Percentiles rank a stretch among this genome's conserved stretches.
These are phyloP conservation scores for Cladosporium phlei DNA, from an alignment of 2,329 filamentous ascomycete genomes.

Conservation along the genomic window DNA sequence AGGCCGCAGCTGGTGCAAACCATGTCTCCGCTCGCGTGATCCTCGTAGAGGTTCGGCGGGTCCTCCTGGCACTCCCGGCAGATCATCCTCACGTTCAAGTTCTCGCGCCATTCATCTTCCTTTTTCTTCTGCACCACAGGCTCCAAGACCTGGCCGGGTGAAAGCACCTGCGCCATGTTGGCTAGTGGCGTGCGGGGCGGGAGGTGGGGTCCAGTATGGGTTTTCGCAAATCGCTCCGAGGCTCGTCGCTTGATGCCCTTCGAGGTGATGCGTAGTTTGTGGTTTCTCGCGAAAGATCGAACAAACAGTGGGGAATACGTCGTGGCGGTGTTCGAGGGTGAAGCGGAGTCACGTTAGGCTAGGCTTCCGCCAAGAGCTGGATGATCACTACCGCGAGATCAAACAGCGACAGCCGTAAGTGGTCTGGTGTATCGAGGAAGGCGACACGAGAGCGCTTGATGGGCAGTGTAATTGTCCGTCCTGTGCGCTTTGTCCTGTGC, in stretches of 20 bases:
- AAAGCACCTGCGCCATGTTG: conserved; percentile 36
- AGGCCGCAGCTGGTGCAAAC: conserved; percentile 89
- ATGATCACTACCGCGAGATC: conserved; percentile 13
- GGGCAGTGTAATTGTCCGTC: too few species aligned
- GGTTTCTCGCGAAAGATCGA: conserved; percentile 45
- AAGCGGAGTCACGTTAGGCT: conserved; percentile 11
- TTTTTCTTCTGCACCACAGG: conserved; percentile 29
- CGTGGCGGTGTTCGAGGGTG: conserved; percentile 23
- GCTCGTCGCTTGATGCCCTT: conserved; percentile 43
- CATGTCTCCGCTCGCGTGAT: conserved; percentile 86
- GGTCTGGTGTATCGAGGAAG: conserved; percentile 8
- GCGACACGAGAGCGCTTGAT: too few species aligned
- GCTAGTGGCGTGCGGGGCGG: conserved; percentile 27
- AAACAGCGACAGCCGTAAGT: conserved; percentile 8
- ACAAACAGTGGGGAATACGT: conserved; percentile 67
- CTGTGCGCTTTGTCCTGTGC: too few species aligned
- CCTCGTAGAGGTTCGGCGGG: conserved; percentile 89
- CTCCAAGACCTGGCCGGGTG: conserved; percentile 41
- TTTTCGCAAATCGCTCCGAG: conserved; percentile 33
- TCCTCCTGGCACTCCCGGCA: conserved; percentile 88
- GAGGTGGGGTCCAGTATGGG: conserved; percentile 19
- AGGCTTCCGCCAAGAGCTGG: conserved; percentile 13
- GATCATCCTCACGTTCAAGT: conserved; percentile 77
- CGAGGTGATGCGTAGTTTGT: conserved; percentile 41
- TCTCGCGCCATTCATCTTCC: conserved; percentile 63